Base-by-base conservation (phyloP, 2,329 filamentous ascomycete genomes). In the Microdochium bolleyi region DNA sequence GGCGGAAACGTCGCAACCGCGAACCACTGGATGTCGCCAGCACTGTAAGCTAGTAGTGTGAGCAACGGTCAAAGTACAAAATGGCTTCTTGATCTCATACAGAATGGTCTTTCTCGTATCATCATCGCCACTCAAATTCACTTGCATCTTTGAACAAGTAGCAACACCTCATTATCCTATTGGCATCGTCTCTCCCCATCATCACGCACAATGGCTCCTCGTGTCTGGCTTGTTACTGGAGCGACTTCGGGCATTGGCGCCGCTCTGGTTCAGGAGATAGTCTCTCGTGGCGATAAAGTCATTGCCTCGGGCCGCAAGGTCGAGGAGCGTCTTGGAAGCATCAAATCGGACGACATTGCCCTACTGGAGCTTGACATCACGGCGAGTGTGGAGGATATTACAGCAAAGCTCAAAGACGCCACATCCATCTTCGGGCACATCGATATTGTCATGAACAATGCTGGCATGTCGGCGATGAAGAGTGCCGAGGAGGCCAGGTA, bases 381-480 rank as follows among this genome's bases (percentile, higher is more conserved):
- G 0, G 46, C 61, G 0, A 37, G 50, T 7, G 49, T 46, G 2
- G 22, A 50, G 3, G 52, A 32, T 14, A 58, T 70, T n/a, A 24
- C 55, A 21, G 32, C 37, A 21, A 50, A 57, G 22, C 50, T 68
- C 1, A 38, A 61, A 13, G 46, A 62, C 14, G 67, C 65, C 16
- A 64, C 65, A 60, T 21, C 49, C 2, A 58, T 67, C 2, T 69
- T 66, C 25, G 67, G 65, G 0, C 60, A 55, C 8, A 64, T 70
- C 16, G 66, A 70, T 24, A 55, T 69, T 4, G 51, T 69, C 16
- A 55, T 68, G 21, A 70, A 70, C 54, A 69, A 69, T 48, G 68
- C 67, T 9, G 67, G 64, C 27, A 64, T 60, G 27, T 64, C 62
- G 1, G 53, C 58, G 2, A 54, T 63, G 44, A 61, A 58, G 11